These are phyloP conservation scores for Penicillium crustosum DNA, from an alignment of 2,329 filamentous ascomycete species.

Conservation along the genomic window DNA sequence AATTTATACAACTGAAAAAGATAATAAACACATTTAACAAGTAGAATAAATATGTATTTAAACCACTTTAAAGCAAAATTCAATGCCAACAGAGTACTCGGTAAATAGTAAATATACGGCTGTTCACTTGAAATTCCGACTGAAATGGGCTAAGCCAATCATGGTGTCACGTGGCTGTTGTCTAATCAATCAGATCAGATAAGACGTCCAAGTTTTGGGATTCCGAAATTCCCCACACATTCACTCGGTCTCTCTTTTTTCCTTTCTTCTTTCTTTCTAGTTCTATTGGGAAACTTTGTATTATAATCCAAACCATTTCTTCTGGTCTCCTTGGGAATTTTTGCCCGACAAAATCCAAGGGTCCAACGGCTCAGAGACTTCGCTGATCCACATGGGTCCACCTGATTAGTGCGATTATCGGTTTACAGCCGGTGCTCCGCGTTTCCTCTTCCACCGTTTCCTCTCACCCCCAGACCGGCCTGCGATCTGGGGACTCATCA, in stretches of 20 bases:
- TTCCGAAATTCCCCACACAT: background rate
- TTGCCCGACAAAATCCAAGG: background rate
- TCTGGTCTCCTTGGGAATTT: too few relatives aligned
- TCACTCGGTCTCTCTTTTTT: background rate
- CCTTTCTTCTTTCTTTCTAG: too few relatives aligned
- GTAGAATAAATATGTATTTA: too few relatives aligned
- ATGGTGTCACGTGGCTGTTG: slow-evolving; percentile 6
- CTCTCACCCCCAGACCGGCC: background rate
- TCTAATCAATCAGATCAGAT: slow-evolving; percentile 21
- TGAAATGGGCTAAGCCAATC: background rate
- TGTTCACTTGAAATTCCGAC: background rate
- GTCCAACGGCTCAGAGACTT: slow-evolving; percentile 8
- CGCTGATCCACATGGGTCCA: slow-evolving; percentile 11
- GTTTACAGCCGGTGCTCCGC: slow-evolving; percentile 10
- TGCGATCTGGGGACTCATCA: slow-evolving; percentile 12
- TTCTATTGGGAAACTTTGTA: background rate
- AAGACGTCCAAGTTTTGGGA: slow-evolving; percentile 3
- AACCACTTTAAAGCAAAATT: too few relatives aligned
- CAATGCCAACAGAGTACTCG: too few relatives aligned
- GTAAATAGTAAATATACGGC: background rate
- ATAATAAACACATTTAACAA: too few relatives aligned
- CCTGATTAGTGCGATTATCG: slow-evolving; percentile 16
- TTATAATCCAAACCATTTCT: background rate
- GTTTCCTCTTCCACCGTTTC: slow-evolving; percentile 7
- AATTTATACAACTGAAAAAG: background rate